Base-by-base conservation (phyloP, 2,329 filamentous ascomycete genomes). In the Ceratocystis variospora region DNA sequence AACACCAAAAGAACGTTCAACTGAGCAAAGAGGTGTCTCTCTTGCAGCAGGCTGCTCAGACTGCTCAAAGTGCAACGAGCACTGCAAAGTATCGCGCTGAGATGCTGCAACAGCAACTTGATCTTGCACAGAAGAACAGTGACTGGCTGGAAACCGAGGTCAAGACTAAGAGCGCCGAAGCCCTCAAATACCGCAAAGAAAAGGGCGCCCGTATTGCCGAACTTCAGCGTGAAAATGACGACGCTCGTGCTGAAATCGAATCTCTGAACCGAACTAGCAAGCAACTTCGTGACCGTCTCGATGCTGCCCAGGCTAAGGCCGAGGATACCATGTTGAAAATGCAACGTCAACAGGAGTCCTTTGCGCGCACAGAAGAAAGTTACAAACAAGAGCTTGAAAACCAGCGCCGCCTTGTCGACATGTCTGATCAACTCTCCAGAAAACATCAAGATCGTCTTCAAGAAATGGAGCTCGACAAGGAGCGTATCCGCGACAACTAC, bases 81-180 rank as follows among this genome's bases (percentile, higher is more conserved):
- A 90, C 85, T 67, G 86, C 91, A 69, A 95, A 91, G 72, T 96
- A 96, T 79, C 87, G 89, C 69, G 91, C 96, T 74, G 90, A 96
- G 73, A 88, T 86, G 37, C 79, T 97, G 12, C 87, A 94, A 75
- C 92, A 96, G 74, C 92, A 97, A 74, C 81, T 97, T 45, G 90
- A 96, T 53, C 80, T 95, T 66, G 85, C 93, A 19, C 91, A 90
- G 74, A 88, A 88, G 72, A 96, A 91, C 77, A 89, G 90, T 70
- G 93, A 97, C 71, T 99, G 91, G 89, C 87, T 94, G 66, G 90
- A 96, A 73, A 86, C 82, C 53, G 94, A 99, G 75, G 82, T 97
- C 25, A 93, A 96, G 78, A 92, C 89, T 0, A 96, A 96, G 77
- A 87, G 84, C 69, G 84, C 87, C 7, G 94, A 99, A 73, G 86